phyloP scores from a whole-genome alignment of 495 filamentous ascomycete species.

The Hypoxylon cercidicola region DNA sequence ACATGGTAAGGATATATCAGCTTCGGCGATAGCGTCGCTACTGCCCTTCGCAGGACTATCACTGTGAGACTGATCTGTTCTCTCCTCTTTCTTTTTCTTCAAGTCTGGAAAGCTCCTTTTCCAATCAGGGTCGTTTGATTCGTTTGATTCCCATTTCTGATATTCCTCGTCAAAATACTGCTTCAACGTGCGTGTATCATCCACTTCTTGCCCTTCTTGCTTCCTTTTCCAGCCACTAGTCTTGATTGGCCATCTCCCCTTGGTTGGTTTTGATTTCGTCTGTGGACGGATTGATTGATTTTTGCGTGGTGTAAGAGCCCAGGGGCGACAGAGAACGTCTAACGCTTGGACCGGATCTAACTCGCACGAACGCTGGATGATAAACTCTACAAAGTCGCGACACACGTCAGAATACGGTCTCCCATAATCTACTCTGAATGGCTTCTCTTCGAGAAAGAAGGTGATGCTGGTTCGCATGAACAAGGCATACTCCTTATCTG shows the following conservation, averaged over 20 bases:
- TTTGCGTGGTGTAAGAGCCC: constrained; percentile 30
- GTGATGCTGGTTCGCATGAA: constrained; percentile 11
- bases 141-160: no score
- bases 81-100: no score
- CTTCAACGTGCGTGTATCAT: no score
- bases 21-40: background rate
- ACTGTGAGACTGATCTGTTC: no score
- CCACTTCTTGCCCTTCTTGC: no score
- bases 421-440: constrained; percentile 45
- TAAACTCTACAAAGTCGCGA: constrained; percentile 45
- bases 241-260: background rate
- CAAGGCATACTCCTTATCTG: background rate
- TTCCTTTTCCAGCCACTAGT: no score
- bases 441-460: constrained; percentile 27
- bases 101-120: no score
- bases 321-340: constrained; percentile 46
- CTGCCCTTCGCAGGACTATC: no score
- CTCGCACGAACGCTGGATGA: constrained; percentile 23
- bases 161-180: no score
- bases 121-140: no score
- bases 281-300: background rate
- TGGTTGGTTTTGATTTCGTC: background rate
- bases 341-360: constrained; percentile 28
- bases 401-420: constrained; percentile 47
- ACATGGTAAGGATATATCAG: constrained; percentile 11